Base-by-base conservation (phyloP, 176 grass and related monocot species). In the Rhipidocladum racemiflorum region DNA sequence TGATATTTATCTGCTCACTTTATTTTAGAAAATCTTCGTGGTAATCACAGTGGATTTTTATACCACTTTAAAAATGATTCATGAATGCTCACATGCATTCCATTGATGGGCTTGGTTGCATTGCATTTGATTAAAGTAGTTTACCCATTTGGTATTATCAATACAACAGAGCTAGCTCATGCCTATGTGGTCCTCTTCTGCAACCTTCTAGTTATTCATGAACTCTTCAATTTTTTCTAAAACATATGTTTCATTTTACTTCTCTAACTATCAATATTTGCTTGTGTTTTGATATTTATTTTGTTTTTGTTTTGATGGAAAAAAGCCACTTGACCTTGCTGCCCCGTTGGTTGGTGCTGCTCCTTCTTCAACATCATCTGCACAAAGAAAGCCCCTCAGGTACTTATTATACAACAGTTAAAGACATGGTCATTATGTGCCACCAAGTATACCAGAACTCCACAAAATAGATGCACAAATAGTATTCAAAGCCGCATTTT, bases 341-440 rank as follows among this genome's bases (percentile, higher is more conserved):
- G 82, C 82, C 44, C 87, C 83, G 25, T 78, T 65, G 39, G 68
- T 88, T 70, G 34, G 60, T 21, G 48, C 70, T 55, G 60, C 69
- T 62, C 83, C 72, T 46, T 51, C 53, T 14, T 72, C 79, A 64
- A 55, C n/a, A n/a, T n/a, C n/a, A n/a, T n/a, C n/a, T n/a, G n/a
- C n/a, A n/a, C n/a, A n/a, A n/a, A n/a, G n/a, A 75, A 97, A 84
- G 65, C 79, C 76, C 23, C 82, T 94, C 46, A 94, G 87, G 94
- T 94, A 90, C 74, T 65, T 79, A 20, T 39, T 68, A 40, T 49
- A 44, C 49, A n/a, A n/a, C n/a, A n/a, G n/a, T n/a, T n/a, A n/a
- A n/a, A n/a, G n/a, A n/a, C 17, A 35, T 65, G 36, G 29, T 76
- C 16, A 29, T 14, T 53, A 4, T 72, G 70, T 59, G n/a, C 25